Conservation (phyloP, 106 monocot species). For the Hemerocallis citrina region DNA sequence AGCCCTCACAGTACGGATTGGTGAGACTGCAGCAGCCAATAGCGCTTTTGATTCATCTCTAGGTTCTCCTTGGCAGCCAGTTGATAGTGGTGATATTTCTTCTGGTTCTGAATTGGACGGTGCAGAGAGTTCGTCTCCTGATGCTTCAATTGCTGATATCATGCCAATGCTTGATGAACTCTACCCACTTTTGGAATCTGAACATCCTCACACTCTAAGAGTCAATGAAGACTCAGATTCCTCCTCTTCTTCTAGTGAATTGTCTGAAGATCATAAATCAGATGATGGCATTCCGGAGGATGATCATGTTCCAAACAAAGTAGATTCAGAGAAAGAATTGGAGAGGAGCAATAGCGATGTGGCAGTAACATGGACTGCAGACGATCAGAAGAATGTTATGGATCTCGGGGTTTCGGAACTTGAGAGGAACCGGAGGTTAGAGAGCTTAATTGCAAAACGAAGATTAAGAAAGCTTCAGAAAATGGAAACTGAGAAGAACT, state of each 20-base stretch:
- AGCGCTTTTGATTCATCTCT: slow-evolving; percentile 20
- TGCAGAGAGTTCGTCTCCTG: slow-evolving; percentile 51
- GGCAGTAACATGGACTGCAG: slow-evolving; percentile 57
- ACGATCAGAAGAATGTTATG: slow-evolving; percentile 84
- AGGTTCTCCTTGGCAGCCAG: slow-evolving; percentile 18
- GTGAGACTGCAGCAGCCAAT: neutral
- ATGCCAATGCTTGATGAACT: slow-evolving; percentile 62
- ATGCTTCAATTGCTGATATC: slow-evolving; percentile 57
- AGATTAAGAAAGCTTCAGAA: slow-evolving; percentile 40
- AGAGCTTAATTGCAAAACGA: slow-evolving; percentile 56
- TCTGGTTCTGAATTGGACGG: slow-evolving; percentile 41
- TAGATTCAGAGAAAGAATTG: slow-evolving; percentile 13
- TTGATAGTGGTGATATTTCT: slow-evolving; percentile 11
- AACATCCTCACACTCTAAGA: slow-evolving; percentile 18
- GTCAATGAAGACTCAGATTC: slow-evolving; percentile 18
- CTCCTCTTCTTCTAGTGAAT: slow-evolving; percentile 18
- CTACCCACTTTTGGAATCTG: slow-evolving; percentile 43
- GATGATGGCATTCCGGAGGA: slow-evolving; percentile 36
- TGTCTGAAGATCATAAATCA: slow-evolving; percentile 26
- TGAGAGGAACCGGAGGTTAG: slow-evolving; percentile 63
- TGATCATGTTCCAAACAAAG: slow-evolving; percentile 16
- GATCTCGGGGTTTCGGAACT: slow-evolving; percentile 57
- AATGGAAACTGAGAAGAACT: slow-evolving; percentile 34
- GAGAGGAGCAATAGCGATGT: slow-evolving; percentile 32
- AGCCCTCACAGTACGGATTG: slow-evolving; percentile 16